Evolutionary conservation across 2,329 filamentous ascomycete species (phyloP).

Genomic region (Cyphellophora europaea): DNA sequence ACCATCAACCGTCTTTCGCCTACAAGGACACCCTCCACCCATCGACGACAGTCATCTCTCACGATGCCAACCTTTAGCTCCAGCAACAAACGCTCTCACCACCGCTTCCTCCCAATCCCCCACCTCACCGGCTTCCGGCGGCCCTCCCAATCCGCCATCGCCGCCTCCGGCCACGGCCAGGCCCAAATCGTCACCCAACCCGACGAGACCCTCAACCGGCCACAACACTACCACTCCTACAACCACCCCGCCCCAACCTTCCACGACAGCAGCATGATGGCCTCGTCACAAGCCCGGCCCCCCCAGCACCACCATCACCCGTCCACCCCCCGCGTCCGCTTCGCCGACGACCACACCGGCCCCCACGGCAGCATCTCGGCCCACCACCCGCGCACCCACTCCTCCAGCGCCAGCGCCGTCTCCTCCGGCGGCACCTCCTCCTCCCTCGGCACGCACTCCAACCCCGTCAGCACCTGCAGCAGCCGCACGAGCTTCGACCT

Average conservation of each 20-base stretch:
- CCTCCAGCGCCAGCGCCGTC: neutral
- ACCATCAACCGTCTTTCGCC: too few species aligned
- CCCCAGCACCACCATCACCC: too few species aligned
- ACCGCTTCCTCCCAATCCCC: too few species aligned
- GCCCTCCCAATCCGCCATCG: too few species aligned
- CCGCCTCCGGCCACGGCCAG: neutral
- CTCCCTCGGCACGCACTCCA: neutral
- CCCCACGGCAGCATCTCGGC: neutral
- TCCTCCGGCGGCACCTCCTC: neutral
- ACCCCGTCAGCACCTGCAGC: conserved; percentile 11
- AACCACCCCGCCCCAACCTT: neutral
- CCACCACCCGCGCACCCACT: neutral
- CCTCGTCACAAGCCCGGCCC: too few species aligned
- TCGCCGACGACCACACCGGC: neutral
- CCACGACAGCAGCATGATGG: too few species aligned
- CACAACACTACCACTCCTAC: neutral
- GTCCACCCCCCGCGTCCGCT: neutral
- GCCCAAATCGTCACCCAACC: neutral
- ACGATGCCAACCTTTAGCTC: too few species aligned
- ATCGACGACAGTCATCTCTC: too few species aligned
- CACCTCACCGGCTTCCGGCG: too few species aligned
- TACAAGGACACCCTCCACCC: too few species aligned
- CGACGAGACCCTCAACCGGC: neutral
- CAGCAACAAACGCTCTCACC: too few species aligned
- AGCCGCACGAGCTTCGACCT: conserved; percentile 6